phyloP scores from a whole-genome alignment of 306 rosid species.

The Carpinus fangiana region DNA sequence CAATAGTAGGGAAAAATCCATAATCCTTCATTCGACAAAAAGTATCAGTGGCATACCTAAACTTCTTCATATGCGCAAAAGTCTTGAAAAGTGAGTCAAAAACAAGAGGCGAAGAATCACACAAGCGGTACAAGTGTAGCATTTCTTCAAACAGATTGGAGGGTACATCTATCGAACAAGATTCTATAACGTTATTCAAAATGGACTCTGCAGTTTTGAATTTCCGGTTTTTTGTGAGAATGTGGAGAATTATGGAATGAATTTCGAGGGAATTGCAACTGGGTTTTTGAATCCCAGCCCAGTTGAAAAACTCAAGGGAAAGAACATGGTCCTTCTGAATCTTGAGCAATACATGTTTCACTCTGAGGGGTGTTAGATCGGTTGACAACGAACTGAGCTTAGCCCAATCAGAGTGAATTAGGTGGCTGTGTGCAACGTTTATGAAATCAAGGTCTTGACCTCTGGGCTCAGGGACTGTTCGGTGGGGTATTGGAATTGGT shows the following conservation, averaged over 20 bases:
- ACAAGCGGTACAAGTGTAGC: constrained; percentile 50
- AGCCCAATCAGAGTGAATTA: constrained; percentile 77
- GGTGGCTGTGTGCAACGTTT: not conserved
- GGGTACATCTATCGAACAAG: constrained; percentile 40
- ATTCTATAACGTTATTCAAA: constrained; percentile 40
- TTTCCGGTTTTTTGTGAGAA: constrained; percentile 58
- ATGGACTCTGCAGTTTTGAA: constrained; percentile 56
- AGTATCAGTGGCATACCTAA: constrained; percentile 55
- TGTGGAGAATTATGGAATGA: constrained; percentile 63
- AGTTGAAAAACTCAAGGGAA: constrained; percentile 69
- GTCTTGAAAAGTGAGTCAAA: constrained; percentile 81
- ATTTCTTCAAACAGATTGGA: constrained; percentile 57
- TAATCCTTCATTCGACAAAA: constrained; percentile 67
- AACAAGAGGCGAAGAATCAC: constrained; percentile 66
- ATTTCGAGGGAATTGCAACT: constrained; percentile 54
- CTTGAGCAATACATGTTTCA: constrained; percentile 58
- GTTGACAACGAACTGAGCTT: constrained; percentile 49
- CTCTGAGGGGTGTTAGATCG: constrained; percentile 33
- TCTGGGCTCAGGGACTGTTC: constrained; percentile 57
- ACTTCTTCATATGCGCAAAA: constrained; percentile 60
- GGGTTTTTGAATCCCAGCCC: constrained; percentile 59
- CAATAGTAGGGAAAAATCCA: constrained; percentile 68
- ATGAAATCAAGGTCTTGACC: constrained; percentile 49
- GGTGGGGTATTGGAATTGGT: constrained; percentile 63
- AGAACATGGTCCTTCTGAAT: constrained; percentile 65